Evolutionary conservation across 768 basidiomycete genomes (phyloP).

Genomic region (Phaffia australis): DNA sequence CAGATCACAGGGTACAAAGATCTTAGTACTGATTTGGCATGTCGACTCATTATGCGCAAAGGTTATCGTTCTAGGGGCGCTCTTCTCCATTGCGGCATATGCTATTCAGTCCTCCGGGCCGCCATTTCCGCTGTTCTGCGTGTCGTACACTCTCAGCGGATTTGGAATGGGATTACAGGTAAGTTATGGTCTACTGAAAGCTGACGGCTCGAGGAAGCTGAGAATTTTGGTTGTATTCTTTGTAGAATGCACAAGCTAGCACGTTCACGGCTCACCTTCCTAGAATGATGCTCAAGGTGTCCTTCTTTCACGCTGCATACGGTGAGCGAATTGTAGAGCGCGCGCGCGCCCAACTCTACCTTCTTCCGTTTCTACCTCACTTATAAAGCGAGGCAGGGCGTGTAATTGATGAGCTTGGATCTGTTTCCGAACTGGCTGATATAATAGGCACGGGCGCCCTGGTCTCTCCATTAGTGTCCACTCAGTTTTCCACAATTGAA

Average conservation of each 20-base stretch:
- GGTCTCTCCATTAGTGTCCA: conserved; percentile 20
- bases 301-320: conserved; percentile 41
- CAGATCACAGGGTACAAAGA: not conserved
- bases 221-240: not conserved
- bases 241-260: conserved; percentile 46
- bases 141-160: conserved; percentile 44
- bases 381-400: not conserved
- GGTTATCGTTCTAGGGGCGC: conserved; percentile 26
- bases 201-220: not conserved
- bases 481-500: conserved; percentile 8
- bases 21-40: not conserved
- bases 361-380: not conserved
- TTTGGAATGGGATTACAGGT: conserved; percentile 45
- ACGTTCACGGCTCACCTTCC: conserved; percentile 43
- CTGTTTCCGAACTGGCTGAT: not conserved
- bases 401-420: not conserved
- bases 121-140: conserved; percentile 44
- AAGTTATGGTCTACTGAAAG: not conserved
- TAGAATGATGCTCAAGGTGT: conserved; percentile 42
- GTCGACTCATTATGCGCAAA: not conserved
- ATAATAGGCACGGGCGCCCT: conserved; percentile 7
- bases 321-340: conserved; percentile 37
- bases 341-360: not conserved
- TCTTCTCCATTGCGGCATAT: conserved; percentile 31
- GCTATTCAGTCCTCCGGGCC: conserved; percentile 41